Conservation (phyloP, 129 eudicot species). For the Pulicaria dysenterica region DNA sequence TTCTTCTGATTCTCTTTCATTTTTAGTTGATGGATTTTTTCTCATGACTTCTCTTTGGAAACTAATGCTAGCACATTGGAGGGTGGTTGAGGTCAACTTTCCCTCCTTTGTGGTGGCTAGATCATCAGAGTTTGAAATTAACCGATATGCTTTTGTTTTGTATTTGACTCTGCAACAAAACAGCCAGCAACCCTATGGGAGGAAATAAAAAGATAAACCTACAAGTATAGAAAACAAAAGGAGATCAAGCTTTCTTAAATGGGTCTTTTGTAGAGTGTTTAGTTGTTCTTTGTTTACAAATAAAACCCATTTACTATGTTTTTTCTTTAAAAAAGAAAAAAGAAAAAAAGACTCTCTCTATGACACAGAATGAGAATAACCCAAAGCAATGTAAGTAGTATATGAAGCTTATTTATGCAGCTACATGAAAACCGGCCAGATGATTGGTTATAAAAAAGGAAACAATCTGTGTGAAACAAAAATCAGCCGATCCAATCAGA, state of each 20-base stretch:
- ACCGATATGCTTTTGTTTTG: slow-evolving; percentile 45
- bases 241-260: background rate
- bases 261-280: too few relatives aligned
- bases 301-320: too few relatives aligned
- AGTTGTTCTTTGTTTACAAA: too few relatives aligned
- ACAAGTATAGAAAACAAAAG: slow-evolving; percentile 3
- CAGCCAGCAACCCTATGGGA: slow-evolving; percentile 70
- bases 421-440: background rate
- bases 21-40: slow-evolving; percentile 28
- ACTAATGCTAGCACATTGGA: slow-evolving; percentile 62
- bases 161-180: slow-evolving; percentile 58
- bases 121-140: slow-evolving; percentile 44
- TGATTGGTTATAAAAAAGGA: background rate
- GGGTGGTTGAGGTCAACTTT: slow-evolving; percentile 41
- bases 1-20: slow-evolving; percentile 31
- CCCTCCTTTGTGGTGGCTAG: slow-evolving; percentile 23
- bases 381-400: background rate
- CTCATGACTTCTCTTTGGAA: slow-evolving; percentile 58
- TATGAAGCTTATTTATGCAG: background rate
- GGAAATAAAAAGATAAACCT: slow-evolving; percentile 69
- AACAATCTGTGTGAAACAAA: background rate
- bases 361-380: too few relatives aligned
- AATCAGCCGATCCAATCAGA: background rate
- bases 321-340: too few relatives aligned
- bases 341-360: too few relatives aligned